A percentile compares a stretch with the other conserved stretches of the same genome.
phyloP scores from a whole-genome alignment of 345 rosid genomes.

The Murraya paniculata region DNA sequence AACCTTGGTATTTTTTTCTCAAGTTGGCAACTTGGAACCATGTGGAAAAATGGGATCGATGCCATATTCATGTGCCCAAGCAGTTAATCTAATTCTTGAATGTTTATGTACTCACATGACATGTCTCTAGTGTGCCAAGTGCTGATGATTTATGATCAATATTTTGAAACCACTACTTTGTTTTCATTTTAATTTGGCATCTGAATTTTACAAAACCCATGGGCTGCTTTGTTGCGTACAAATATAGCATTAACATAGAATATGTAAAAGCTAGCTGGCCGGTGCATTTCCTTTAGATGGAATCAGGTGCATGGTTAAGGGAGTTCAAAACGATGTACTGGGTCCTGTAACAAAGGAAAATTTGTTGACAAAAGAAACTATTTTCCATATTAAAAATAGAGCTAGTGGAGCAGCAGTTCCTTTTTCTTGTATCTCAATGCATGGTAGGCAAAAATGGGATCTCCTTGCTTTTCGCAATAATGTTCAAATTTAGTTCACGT shows the following conservation, averaged over 20 bases:
- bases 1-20: background rate
- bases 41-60: constrained; percentile 13
- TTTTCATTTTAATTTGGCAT: background rate
- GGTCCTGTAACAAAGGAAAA: background rate
- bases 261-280: background rate
- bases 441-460: background rate
- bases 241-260: background rate
- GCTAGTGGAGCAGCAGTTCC: background rate
- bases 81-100: background rate
- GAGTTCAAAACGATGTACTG: background rate
- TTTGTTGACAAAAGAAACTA: background rate
- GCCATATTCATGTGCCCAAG: constrained; percentile 3
- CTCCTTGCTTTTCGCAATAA: constrained; percentile 3
- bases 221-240: background rate
- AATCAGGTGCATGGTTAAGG: background rate
- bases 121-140: background rate
- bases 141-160: background rate
- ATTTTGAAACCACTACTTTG: background rate
- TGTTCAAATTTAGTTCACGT: background rate
- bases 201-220: background rate
- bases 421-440: background rate
- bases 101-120: background rate
- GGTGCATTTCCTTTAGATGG: background rate
- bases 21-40: constrained; percentile 15
- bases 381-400: background rate